Conservation (phyloP, 2,329 filamentous ascomycete species). For the Aspergillus ustus region DNA sequence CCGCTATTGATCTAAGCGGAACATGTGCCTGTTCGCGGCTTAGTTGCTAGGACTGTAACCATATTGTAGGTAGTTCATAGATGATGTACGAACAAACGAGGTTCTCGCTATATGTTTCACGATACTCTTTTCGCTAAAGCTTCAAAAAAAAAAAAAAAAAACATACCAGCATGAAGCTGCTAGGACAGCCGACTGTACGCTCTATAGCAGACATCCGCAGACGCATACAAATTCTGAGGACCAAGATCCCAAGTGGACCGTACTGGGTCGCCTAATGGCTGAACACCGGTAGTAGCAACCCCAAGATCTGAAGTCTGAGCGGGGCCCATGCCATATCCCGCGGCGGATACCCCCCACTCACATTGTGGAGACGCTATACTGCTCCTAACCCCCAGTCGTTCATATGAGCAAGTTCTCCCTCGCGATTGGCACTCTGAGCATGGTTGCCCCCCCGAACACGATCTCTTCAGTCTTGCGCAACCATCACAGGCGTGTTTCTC, state of each 20-base stretch:
- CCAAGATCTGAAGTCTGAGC: background rate
- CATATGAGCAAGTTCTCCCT: slow-evolving; percentile 29
- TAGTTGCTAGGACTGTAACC: background rate
- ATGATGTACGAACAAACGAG: background rate
- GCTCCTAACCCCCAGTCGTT: slow-evolving; percentile 18
- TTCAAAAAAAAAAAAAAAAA: background rate
- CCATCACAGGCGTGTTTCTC: slow-evolving; percentile 36
- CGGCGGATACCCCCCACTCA: background rate
- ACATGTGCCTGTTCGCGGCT: background rate
- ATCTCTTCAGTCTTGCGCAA: slow-evolving; percentile 34
- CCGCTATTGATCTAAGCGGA: background rate
- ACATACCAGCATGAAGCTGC: background rate
- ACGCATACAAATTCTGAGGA: slow-evolving; percentile 26
- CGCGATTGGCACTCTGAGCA: slow-evolving; percentile 31
- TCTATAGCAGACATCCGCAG: slow-evolving; percentile 7
- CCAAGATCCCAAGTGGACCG: slow-evolving; percentile 26
- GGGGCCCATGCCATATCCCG: background rate
- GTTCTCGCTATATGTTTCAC: background rate
- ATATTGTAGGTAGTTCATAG: background rate
- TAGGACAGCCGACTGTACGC: slow-evolving; percentile 13
- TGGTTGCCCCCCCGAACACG: slow-evolving; percentile 29
- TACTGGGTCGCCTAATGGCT: background rate
- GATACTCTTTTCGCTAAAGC: background rate
- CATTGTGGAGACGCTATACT: background rate
- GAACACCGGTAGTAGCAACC: background rate